A percentile compares a stretch with the other conserved stretches of the same genome.
Conservation (phyloP, 1,139 yeast species). For the Saccharomyces hybrid region DNA sequence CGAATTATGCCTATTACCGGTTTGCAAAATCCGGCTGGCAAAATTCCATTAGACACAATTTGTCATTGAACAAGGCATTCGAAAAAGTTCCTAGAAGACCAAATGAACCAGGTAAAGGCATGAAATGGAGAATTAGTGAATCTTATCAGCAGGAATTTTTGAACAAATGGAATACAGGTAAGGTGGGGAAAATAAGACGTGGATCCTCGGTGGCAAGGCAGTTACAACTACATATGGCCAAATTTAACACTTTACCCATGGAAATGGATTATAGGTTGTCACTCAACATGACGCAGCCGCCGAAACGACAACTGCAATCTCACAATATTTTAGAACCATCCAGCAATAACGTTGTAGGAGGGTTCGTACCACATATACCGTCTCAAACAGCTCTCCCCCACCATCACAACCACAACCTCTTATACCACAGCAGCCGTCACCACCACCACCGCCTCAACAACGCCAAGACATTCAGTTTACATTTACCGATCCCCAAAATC, state of each 20-base stretch:
- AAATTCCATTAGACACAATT: slow-evolving; percentile 74
- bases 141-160: slow-evolving; percentile 77
- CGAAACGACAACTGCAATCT: slow-evolving; percentile 6
- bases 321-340: slow-evolving; percentile 1
- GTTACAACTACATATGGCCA: slow-evolving; percentile 64
- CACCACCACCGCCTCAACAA: background rate
- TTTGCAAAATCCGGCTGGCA: slow-evolving; percentile 95
- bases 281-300: slow-evolving; percentile 3
- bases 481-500: background rate
- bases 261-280: slow-evolving; percentile 16
- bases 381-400: background rate
- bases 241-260: slow-evolving; percentile 57
- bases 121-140: slow-evolving; percentile 96
- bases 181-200: slow-evolving; percentile 63
- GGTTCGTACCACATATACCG: background rate
- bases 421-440: background rate
- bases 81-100: slow-evolving; percentile 94
- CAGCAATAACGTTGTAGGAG: slow-evolving; percentile 1
- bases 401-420: background rate
- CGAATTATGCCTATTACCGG: slow-evolving; percentile 84
- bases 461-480: background rate
- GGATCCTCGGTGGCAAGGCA: slow-evolving; percentile 76
- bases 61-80: slow-evolving; percentile 75
- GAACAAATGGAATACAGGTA: slow-evolving; percentile 68
- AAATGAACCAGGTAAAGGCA: slow-evolving; percentile 96